These are phyloP conservation scores for Aspergillus bertholletiae DNA, from an alignment of 495 filamentous ascomycete genomes.

Conservation along the genomic window DNA sequence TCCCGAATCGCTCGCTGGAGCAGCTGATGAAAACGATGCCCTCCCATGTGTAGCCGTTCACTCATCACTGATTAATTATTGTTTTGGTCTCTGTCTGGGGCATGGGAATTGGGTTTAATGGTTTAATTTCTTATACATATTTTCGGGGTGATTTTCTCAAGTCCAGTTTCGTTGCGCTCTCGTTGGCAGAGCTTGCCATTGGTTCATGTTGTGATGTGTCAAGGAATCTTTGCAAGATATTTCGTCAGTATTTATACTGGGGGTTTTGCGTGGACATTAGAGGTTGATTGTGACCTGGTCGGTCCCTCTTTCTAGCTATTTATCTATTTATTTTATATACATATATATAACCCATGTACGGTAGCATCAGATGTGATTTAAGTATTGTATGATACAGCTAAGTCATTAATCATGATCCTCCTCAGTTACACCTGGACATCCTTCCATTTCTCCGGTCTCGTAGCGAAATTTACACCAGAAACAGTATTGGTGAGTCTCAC, in stretches of 20 bases:
- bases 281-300: not conserved
- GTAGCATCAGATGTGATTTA: not conserved
- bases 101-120: not conserved
- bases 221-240: too few species aligned
- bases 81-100: not conserved
- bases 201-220: not conserved
- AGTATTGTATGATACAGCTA: not conserved
- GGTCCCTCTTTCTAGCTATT: too few species aligned
- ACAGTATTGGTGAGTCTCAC: slow-evolving; percentile 75
- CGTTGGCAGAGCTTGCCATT: not conserved
- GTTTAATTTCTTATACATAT: not conserved
- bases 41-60: slow-evolving; percentile 4
- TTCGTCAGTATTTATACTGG: too few species aligned
- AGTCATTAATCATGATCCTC: slow-evolving; percentile 78
- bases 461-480: slow-evolving; percentile 95
- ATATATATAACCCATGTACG: slow-evolving; percentile 3
- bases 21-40: slow-evolving; percentile 25
- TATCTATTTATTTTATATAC: too few species aligned
- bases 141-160: not conserved
- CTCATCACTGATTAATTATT: slow-evolving; percentile 1
- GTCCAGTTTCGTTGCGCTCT: not conserved
- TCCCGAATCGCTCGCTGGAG: slow-evolving; percentile 30
- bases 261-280: not conserved
- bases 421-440: slow-evolving; percentile 71
- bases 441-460: slow-evolving; percentile 66